phyloP scores from a whole-genome alignment of 371 early-diverging fungal species.

The Rhizomucor miehei region DNA sequence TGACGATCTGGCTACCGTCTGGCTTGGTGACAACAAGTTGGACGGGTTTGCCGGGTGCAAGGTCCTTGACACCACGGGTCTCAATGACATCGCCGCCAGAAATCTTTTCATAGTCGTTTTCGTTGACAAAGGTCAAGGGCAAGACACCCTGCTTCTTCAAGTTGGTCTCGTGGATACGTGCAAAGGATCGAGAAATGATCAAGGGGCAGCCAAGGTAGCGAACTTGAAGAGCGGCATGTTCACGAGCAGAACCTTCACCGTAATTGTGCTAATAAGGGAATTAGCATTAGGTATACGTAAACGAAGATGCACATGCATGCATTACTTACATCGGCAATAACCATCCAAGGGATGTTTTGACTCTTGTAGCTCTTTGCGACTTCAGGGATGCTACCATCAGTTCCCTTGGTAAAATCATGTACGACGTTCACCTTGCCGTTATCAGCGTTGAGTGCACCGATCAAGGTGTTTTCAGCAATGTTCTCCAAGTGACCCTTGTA shows the following conservation, averaged over 20 bases:
- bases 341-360: conserved; percentile 83
- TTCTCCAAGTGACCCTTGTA: conserved; percentile 97
- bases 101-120: conserved; percentile 78
- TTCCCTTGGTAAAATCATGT: conserved; percentile 65
- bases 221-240: conserved; percentile 95
- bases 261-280: conserved; percentile 79
- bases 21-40: conserved; percentile 46
- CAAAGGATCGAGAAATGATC: conserved; percentile 91
- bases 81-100: conserved; percentile 77
- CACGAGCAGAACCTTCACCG: conserved; percentile 97
- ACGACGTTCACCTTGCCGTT: conserved; percentile 86
- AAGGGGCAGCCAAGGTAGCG: conserved; percentile 90
- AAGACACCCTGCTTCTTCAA: conserved; percentile 98
- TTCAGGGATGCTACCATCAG: conserved; percentile 81
- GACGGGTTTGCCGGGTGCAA: conserved; percentile 63
- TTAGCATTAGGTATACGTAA: background rate
- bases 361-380: conserved; percentile 89
- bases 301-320: background rate
- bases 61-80: conserved; percentile 72
- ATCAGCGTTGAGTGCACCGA: conserved; percentile 93
- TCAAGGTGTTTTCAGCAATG: conserved; percentile 94
- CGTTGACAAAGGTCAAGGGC: conserved; percentile 87
- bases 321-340: conserved; percentile 77
- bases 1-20: conserved; percentile 59
- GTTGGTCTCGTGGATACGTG: conserved; percentile 98